Percentiles rank a stretch among this genome's conserved stretches.
phyloP scores from a whole-genome alignment of 805 yeast genomes.

The Saccharomycopsis malanga region DNA sequence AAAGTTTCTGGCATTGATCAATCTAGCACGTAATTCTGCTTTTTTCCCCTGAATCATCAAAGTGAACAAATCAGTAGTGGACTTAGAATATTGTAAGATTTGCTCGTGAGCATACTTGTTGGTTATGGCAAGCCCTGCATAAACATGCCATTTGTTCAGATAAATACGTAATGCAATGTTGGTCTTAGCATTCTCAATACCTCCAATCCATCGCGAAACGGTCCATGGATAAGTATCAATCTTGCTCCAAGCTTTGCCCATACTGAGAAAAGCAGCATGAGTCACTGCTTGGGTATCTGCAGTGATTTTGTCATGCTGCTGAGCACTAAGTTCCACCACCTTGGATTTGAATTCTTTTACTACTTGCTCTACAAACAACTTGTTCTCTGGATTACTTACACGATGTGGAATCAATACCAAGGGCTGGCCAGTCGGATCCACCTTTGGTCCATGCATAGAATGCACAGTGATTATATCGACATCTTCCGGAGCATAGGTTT shows the following conservation, averaged over 20 bases:
- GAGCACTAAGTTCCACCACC: constrained; percentile 69
- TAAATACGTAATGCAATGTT: constrained; percentile 86
- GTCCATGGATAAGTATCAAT: constrained; percentile 85
- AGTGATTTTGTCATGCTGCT: constrained; percentile 88
- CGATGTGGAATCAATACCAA: constrained; percentile 77
- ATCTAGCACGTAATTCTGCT: constrained; percentile 50
- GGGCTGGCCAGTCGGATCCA: constrained; percentile 87
- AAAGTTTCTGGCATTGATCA: constrained; percentile 58
- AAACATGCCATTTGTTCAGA: constrained; percentile 96
- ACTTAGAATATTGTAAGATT: constrained; percentile 79
- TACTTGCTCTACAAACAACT: constrained; percentile 54
- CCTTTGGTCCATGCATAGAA: constrained; percentile 91
- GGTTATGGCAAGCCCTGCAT: constrained; percentile 94
- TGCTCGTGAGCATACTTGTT: constrained; percentile 93
- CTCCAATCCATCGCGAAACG: constrained; percentile 79
- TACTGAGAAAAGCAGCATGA: constrained; percentile 91
- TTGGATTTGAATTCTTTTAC: constrained; percentile 73
- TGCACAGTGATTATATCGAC: constrained; percentile 81
- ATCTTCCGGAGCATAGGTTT: constrained; percentile 64
- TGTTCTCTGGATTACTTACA: constrained; percentile 43
- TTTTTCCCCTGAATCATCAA: constrained; percentile 68
- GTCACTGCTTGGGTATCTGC: constrained; percentile 99
- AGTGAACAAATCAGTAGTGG: constrained; percentile 76
- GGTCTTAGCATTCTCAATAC: constrained; percentile 91
- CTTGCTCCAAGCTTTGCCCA: constrained; percentile 95